Base-by-base conservation (phyloP, 1,284 basidiomycete species). In the Singerocomus inundabilis region DNA sequence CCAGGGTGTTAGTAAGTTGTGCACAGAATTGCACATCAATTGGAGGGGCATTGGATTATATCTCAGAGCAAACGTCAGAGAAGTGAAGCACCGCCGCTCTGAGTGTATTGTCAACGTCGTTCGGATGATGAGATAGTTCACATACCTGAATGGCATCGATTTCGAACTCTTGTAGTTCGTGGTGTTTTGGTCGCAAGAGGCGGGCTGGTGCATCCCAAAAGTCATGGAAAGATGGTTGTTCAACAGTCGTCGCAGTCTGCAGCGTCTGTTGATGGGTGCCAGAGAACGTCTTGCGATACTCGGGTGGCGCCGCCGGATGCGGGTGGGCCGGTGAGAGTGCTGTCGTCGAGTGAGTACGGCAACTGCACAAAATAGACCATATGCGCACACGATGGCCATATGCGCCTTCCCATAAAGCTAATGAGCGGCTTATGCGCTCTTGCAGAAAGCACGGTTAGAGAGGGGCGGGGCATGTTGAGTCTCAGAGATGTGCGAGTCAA, bases 141-240 rank as follows among this genome's bases (percentile, higher is more conserved):
- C 86, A 70, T 66, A 92, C 92, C 78, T 84, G 75, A 56, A 93
- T 75, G 38, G 89, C 83, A 43, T 91, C 84, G 51, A 93, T 86
- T 74, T 94, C 92, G 31, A 67, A 69, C 37, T 91, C 81, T 30
- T 79, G 74, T 34, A 92, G 55, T 33, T 77, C 67, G 35, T 74
- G 71, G 41, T 78, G 71, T 54, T 74, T 76, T 18, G 80, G 79
- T 51, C 73, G 78, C 88, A 88, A 90, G 52, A 85, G 74, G 54
- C 80, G 76, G 38, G 75, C 63, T 1, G 92, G 92, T 11, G 87
- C 88, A 57, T 93, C 80, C 87, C 88, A 91, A 69, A 87, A 91
- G 59, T 92, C 77, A 33, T 72, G 70, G 70, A 76, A 84, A 53
- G 79, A 71, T 34, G 66, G 68, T 6, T 48, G 51, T 2, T 54